Evolutionary conservation across 192 early-diverging fungal genomes (phyloP), one percentile per base, ranked within the genome.

Genomic region (Cladochytrium replicatum): DNA sequence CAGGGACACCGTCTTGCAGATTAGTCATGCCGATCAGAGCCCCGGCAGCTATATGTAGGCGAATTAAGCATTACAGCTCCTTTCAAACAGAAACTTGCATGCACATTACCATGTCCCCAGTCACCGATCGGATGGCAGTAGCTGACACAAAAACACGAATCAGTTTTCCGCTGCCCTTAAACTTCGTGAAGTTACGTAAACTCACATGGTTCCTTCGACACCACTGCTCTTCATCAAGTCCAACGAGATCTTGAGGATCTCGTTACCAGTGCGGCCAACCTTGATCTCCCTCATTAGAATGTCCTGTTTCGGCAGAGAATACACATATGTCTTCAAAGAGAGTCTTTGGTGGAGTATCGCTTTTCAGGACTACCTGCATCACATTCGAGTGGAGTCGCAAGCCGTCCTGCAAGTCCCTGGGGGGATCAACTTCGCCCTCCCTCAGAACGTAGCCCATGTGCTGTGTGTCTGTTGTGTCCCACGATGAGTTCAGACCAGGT

Each of bases 391-490:
- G 53, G 23, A 27, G 15, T 11, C 30, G 32, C 2, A 54, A 34
- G 23, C 53, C 53, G 8, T 17, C 29, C 25, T 22, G 41, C 13
- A 54, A 34, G 17, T 45, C 53, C 11, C 24, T 13, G 0, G 53
- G 53, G 4, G 43, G 43, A 11, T 25, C 43, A 6, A 31, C 23
- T 43, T 54, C 53, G 6, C 29, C 29, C 11, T 48, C 43, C n/a
- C 44, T 28, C 17, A 54, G 39, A 3, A 54, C 19, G 44, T 54
- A 54, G 9, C 43, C 53, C n/a, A 31, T 43, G 27, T 54, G 53
- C 26, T 54, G 53, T 19, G 53, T 54, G 53, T 54, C 53, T 29
- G n/a, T n/a, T n/a, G n/a, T n/a, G n/a, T n/a, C n/a, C n/a, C n/a
- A 37, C 9, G 1, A 43, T 13, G 53, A 46, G 53, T 54, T 54